Evolutionary conservation across 1,284 basidiomycete species (phyloP), one percentile per base, ranked within the genome.

Genomic region (Boletus semigastroideus): DNA sequence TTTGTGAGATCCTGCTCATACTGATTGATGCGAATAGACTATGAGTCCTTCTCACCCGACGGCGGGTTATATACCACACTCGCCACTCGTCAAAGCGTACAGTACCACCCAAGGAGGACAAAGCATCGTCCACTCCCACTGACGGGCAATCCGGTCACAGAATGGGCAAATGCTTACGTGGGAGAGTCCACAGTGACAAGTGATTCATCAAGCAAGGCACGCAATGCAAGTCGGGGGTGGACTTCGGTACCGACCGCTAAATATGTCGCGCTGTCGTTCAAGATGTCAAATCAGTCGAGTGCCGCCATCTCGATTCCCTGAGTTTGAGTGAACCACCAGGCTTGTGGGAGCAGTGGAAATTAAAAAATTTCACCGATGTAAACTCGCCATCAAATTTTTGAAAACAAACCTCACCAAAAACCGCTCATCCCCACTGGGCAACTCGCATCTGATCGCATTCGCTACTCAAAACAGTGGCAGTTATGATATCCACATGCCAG

Each of bases 1-100:
- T 66, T 53, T 66, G 63, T 2, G 68, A 67, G 58, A 68, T 54
- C 65, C 64, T 67, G 66, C 66, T 64, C 68, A 68, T 69, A 30
- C 39, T 42, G 19, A 4, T 22, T 43, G 33, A 30, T 38, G 44
- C 33, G 9, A 16, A 25, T 25, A 25, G 25, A 25, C 25, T 25
- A 31, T 13, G 30, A 22, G 22, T 17, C 46, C 5, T 42, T n/a
- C 27, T 28, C 36, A 33, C 28, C 20, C 30, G 20, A 47, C 13
- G 20, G 27, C 20, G 19, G 20, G 33, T 53, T 70, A 69, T 61
- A 70, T 64, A 69, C 20, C 17, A n/a, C 48, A 27, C 36, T 56
- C 42, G 56, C 65, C 66, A 64, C 61, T 49, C 54, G 52, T 20
- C 66, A 66, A 59, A 58, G 55, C 60, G 38, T 46, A 50, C 41